phyloP scores from a whole-genome alignment of 352 stramenopile species.

The Phytophthora fragariae region DNA sequence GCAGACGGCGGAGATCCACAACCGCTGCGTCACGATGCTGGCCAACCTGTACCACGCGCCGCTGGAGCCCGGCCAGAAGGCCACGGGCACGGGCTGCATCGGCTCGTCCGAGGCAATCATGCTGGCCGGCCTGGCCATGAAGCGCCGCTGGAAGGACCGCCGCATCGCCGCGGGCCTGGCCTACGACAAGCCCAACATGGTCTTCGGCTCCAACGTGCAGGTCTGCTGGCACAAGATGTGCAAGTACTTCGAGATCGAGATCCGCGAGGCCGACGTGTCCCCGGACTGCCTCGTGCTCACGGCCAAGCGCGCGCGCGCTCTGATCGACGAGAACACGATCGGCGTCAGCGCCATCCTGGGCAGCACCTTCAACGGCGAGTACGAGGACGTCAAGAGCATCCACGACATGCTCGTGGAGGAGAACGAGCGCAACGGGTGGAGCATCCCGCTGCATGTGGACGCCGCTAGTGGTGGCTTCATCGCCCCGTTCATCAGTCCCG shows the following conservation, averaged over 20 bases:
- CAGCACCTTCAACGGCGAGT: conserved; percentile 94
- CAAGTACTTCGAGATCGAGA: conserved; percentile 95
- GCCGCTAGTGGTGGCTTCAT: conserved; percentile 93
- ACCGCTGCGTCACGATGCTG: conserved; percentile 93
- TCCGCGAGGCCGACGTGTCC: conserved; percentile 89
- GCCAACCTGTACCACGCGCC: conserved; percentile 92
- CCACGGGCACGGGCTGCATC: conserved; percentile 90
- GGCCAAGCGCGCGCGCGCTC: conserved; percentile 68
- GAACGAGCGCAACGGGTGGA: conserved; percentile 88
- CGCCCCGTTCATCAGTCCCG: conserved; percentile 90
- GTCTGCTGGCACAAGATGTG: conserved; percentile 96
- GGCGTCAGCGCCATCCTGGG: conserved; percentile 92
- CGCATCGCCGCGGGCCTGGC: conserved; percentile 78
- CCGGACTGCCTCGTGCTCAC: conserved; percentile 88
- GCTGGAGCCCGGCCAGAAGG: conserved; percentile 56
- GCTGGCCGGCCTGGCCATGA: conserved; percentile 91
- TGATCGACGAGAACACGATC: conserved; percentile 95
- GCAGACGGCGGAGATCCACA: conserved; percentile 93
- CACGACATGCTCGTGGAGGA: conserved; percentile 87
- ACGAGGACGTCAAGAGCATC: conserved; percentile 93
- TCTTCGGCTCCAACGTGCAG: conserved; percentile 93
- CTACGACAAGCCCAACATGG: conserved; percentile 92
- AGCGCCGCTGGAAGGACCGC: conserved; percentile 91
- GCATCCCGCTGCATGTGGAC: conserved; percentile 92
- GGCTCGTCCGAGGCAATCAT: conserved; percentile 94